Conservation (phyloP, 495 filamentous ascomycete species). For the Penicillium flavigenum region DNA sequence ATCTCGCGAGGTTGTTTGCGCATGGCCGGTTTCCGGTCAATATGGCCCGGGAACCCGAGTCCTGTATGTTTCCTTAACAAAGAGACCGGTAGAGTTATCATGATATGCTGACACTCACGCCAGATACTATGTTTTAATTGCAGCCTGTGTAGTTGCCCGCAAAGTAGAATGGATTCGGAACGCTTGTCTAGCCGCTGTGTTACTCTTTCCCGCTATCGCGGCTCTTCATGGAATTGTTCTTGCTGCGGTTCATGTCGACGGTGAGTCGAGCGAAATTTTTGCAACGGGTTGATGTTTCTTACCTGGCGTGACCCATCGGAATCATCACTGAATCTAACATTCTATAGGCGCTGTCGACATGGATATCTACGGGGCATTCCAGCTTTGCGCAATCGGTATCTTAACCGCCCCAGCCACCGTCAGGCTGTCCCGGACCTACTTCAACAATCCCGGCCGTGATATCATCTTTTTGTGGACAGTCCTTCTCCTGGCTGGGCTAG, state of each 20-base stretch:
- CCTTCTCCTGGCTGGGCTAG: constrained; percentile 54
- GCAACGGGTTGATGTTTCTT: neutral
- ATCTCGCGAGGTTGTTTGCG: constrained; percentile 53
- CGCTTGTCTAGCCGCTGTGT: constrained; percentile 58
- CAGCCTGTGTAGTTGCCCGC: constrained; percentile 56
- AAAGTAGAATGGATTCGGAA: constrained; percentile 57
- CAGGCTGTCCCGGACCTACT: constrained; percentile 56
- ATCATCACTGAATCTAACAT: constrained; percentile 3
- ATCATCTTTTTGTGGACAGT: constrained; percentile 61
- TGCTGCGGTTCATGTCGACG: constrained; percentile 49
- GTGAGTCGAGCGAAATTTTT: constrained; percentile 34
- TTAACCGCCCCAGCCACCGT: constrained; percentile 58
- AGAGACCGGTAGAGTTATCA: neutral
- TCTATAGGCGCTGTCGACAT: constrained; percentile 56
- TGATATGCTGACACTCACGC: constrained; percentile 14
- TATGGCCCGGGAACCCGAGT: constrained; percentile 57
- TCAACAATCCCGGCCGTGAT: constrained; percentile 58
- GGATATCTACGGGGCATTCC: constrained; percentile 64
- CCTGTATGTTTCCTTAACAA: constrained; percentile 42
- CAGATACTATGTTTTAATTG: constrained; percentile 60
- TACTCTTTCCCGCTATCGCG: constrained; percentile 60
- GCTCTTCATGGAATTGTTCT: constrained; percentile 60
- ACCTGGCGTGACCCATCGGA: neutral
- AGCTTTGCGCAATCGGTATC: constrained; percentile 61
- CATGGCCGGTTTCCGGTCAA: constrained; percentile 60